phyloP scores from a whole-genome alignment of 139 green algal genomes.

The Tetradesmus lagerheimii region DNA sequence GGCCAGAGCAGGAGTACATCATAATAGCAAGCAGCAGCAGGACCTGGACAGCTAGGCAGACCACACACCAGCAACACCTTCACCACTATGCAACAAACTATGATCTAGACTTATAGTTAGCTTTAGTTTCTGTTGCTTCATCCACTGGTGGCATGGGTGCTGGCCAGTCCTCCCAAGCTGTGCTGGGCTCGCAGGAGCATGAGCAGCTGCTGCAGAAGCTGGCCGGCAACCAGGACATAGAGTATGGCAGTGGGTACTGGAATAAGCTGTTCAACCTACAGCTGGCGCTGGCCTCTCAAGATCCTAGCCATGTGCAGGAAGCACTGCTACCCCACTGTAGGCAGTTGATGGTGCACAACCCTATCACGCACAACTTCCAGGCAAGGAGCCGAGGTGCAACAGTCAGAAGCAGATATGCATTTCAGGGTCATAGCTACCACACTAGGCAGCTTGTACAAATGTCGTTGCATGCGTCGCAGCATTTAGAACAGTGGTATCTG shows the following conservation, averaged over 20 bases:
- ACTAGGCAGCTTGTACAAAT: neutral
- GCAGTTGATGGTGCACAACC: slow-evolving; percentile 78
- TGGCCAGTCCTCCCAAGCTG: neutral
- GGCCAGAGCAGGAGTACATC: neutral
- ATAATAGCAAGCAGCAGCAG: neutral
- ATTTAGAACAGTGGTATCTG: neutral
- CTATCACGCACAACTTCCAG: slow-evolving; percentile 78
- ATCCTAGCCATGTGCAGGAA: slow-evolving; percentile 56
- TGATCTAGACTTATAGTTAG: neutral
- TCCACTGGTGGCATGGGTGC: slow-evolving; percentile 22
- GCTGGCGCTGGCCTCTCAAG: slow-evolving; percentile 57
- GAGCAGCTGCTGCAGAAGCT: slow-evolving; percentile 59
- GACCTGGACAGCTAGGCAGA: slow-evolving; percentile 3
- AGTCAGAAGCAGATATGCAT: neutral
- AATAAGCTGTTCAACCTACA: slow-evolving; percentile 61
- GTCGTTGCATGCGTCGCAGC: neutral
- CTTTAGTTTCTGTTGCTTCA: neutral
- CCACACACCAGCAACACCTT: neutral
- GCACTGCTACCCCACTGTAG: slow-evolving; percentile 48
- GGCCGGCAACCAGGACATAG: slow-evolving; percentile 49
- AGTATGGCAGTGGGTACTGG: slow-evolving; percentile 62
- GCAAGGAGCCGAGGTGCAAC: slow-evolving; percentile 25
- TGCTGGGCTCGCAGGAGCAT: slow-evolving; percentile 25
- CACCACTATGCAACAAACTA: neutral
- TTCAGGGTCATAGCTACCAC: neutral